Evolutionary conservation across 306 rosid genomes (phyloP).

Genomic region (Gleditsia sinensis): DNA sequence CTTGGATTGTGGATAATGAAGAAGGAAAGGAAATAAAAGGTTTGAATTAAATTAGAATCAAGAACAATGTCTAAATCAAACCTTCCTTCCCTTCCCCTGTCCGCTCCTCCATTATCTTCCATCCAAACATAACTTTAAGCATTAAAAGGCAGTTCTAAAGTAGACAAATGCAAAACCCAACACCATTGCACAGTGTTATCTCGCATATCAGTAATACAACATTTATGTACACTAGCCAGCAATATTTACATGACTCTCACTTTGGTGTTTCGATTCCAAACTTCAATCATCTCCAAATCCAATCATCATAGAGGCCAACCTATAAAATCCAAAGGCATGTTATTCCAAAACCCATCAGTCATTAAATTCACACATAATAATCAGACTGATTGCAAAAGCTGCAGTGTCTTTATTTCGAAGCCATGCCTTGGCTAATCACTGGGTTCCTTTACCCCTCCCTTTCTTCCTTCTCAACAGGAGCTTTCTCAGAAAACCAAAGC

Average conservation of each 20-base stretch:
- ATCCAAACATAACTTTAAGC: no score
- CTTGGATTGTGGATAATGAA: no score
- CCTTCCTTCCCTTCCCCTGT: no score
- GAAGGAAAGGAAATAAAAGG: no score
- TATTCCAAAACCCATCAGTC: slow-evolving; percentile 16
- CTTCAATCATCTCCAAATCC: slow-evolving; percentile 25
- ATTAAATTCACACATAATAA: background rate
- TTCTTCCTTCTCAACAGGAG: slow-evolving; percentile 61
- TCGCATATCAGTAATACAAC: slow-evolving; percentile 33
- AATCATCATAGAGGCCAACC: slow-evolving; percentile 26
- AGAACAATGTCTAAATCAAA: no score
- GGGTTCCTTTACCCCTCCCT: slow-evolving; percentile 44
- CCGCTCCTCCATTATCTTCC: no score
- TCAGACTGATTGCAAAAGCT: background rate
- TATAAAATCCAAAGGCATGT: slow-evolving; percentile 3
- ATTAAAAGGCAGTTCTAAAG: no score
- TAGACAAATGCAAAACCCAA: background rate
- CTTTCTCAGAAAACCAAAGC: slow-evolving; percentile 68
- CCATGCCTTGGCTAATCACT: slow-evolving; percentile 9
- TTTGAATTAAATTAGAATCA: no score
- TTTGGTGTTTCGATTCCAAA: slow-evolving; percentile 17
- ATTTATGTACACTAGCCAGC: slow-evolving; percentile 35
- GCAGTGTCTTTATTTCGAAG: background rate
- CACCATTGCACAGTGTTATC: background rate
- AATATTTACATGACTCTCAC: slow-evolving; percentile 35